Percentiles rank a stretch among this genome's conserved stretches.
phyloP scores from a whole-genome alignment of 176 grass and related monocot species.

The Chrysopogon serrulatus region DNA sequence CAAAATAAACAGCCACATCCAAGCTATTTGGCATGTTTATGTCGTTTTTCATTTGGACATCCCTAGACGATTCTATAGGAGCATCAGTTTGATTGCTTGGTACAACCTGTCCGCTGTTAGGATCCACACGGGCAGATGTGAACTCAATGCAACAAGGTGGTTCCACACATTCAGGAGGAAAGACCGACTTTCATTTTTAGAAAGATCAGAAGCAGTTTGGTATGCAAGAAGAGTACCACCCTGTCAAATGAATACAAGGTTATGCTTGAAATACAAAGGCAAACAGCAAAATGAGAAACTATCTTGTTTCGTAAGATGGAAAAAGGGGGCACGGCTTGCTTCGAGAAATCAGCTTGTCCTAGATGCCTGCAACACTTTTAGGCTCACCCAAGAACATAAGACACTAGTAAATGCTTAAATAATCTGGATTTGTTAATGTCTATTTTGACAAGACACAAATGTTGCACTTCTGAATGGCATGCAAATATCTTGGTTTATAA shows the following conservation, averaged over 20 bases:
- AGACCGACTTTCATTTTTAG: constrained; percentile 83
- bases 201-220: constrained; percentile 77
- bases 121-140: background rate
- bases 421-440: constrained; percentile 61
- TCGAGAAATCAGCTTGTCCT: constrained; percentile 52
- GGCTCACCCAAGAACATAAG: constrained; percentile 85
- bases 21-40: constrained; percentile 29
- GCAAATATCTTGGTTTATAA: too few relatives aligned
- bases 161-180: constrained; percentile 58
- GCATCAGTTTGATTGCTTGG: constrained; percentile 35
- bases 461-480: too few relatives aligned
- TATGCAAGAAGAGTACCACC: constrained; percentile 71
- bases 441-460: too few relatives aligned
- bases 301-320: background rate
- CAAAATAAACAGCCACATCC: too few relatives aligned
- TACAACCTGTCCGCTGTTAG: background rate
- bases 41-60: constrained; percentile 60
- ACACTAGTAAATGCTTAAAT: constrained; percentile 75
- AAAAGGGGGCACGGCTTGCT: constrained; percentile 37
- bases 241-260: constrained; percentile 32
- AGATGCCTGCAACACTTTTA: too few relatives aligned
- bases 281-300: background rate
- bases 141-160: constrained; percentile 20
- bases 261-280: background rate
- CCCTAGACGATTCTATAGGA: constrained; percentile 26